Evolutionary conservation across 2,329 filamentous ascomycete species (phyloP).

Genomic region (Blastomyces gilchristii): DNA sequence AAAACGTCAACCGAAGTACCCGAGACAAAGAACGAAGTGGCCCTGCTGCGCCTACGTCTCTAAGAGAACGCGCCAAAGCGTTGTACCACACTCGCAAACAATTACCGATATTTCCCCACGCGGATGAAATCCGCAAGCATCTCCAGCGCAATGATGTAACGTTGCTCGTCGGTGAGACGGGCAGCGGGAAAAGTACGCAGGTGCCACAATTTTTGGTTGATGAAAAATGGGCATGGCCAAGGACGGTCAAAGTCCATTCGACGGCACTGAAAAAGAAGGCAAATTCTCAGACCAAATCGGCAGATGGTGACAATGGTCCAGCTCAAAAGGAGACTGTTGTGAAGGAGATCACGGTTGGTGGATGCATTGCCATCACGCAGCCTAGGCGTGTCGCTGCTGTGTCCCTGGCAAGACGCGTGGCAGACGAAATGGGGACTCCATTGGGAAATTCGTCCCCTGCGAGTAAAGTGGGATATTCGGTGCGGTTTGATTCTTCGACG

Average conservation of each 20-base stretch:
- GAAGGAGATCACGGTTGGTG: slow-evolving; percentile 52
- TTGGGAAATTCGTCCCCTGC: slow-evolving; percentile 49
- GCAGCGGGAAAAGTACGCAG: slow-evolving; percentile 94
- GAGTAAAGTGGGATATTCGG: slow-evolving; percentile 76
- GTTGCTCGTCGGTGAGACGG: slow-evolving; percentile 83
- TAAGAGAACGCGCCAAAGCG: slow-evolving; percentile 38
- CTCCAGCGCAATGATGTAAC: slow-evolving; percentile 62
- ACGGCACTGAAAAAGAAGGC: slow-evolving; percentile 17
- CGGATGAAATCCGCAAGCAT: slow-evolving; percentile 55
- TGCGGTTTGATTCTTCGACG: slow-evolving; percentile 82
- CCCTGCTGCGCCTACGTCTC: slow-evolving; percentile 20
- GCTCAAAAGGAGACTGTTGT: slow-evolving; percentile 3
- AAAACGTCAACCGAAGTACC: slow-evolving; percentile 8
- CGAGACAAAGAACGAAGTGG: slow-evolving; percentile 13
- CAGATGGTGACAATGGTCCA: background rate
- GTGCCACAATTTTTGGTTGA: slow-evolving; percentile 78
- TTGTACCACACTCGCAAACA: slow-evolving; percentile 49
- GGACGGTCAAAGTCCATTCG: slow-evolving; percentile 41
- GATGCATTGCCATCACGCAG: slow-evolving; percentile 86
- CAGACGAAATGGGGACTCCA: slow-evolving; percentile 64
- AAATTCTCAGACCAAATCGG: slow-evolving; percentile 1
- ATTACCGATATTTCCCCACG: slow-evolving; percentile 71
- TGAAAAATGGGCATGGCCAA: slow-evolving; percentile 66
- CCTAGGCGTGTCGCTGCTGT: slow-evolving; percentile 89
- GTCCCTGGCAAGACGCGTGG: slow-evolving; percentile 76